phyloP scores from a whole-genome alignment of 371 early-diverging fungal species.

The Haplosporangium sp. region DNA sequence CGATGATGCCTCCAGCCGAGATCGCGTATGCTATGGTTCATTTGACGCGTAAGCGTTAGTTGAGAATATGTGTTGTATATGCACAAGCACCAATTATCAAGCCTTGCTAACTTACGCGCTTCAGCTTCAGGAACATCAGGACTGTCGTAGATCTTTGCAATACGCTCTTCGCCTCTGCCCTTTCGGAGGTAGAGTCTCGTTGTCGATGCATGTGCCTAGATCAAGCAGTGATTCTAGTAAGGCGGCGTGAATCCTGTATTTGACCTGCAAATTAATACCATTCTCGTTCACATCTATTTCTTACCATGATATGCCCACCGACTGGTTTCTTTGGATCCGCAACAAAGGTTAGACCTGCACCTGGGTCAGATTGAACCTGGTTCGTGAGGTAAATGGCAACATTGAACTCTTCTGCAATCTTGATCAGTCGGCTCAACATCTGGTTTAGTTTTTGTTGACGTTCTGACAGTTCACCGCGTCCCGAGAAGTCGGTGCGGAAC shows the following conservation, averaged over 20 bases:
- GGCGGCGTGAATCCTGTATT: too few species aligned
- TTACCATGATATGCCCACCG: constrained; percentile 80
- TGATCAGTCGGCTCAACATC: constrained; percentile 81
- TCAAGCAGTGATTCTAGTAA: too few species aligned
- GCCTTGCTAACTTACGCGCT: constrained; percentile 54
- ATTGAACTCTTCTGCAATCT: constrained; percentile 90
- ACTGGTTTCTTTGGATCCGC: constrained; percentile 90
- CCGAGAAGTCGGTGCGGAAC: constrained; percentile 84
- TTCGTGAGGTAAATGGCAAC: constrained; percentile 92
- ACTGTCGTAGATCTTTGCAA: constrained; percentile 91
- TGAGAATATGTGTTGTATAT: background rate
- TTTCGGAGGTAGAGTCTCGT: constrained; percentile 79
- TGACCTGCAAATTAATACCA: background rate
- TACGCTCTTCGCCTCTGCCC: constrained; percentile 87
- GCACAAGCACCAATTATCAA: too few species aligned
- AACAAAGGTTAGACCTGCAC: constrained; percentile 75
- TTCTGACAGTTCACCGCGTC: constrained; percentile 91
- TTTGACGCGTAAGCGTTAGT: background rate
- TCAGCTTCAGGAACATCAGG: constrained; percentile 90
- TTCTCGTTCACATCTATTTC: background rate
- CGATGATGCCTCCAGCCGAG: constrained; percentile 64
- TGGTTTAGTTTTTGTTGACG: constrained; percentile 89
- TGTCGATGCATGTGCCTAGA: constrained; percentile 65
- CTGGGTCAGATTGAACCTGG: constrained; percentile 76
- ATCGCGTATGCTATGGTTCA: constrained; percentile 62